These are phyloP conservation scores for Penicillium sp. DNA, from an alignment of 2,329 filamentous ascomycete species.

Conservation along the genomic window DNA sequence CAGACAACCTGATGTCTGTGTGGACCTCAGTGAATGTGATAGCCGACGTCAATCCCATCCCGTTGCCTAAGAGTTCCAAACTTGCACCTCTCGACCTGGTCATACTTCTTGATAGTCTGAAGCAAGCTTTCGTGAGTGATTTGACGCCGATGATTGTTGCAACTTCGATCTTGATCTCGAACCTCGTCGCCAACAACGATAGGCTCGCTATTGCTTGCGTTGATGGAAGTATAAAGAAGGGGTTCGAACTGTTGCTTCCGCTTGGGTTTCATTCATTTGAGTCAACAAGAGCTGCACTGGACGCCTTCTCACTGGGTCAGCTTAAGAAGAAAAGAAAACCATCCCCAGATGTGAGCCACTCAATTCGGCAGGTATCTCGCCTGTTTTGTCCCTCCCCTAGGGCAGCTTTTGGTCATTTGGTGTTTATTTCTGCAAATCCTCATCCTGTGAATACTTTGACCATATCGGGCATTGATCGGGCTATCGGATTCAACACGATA, in stretches of 20 bases:
- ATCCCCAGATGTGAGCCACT: constrained; percentile 13
- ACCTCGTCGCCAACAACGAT: constrained; percentile 25
- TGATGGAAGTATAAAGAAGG: constrained; percentile 16
- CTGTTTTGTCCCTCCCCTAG: constrained; percentile 26
- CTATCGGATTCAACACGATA: constrained; percentile 37
- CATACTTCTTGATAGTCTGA: constrained; percentile 37
- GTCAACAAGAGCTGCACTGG: constrained; percentile 19
- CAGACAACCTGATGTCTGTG: constrained; percentile 13
- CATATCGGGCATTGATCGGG: constrained; percentile 23
- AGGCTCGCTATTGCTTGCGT: constrained; percentile 29
- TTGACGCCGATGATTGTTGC: constrained; percentile 24
- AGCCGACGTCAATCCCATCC: constrained; percentile 26
- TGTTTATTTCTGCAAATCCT: constrained; percentile 31
- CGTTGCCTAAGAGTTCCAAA: constrained; percentile 13
- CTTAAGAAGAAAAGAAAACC: constrained; percentile 6
- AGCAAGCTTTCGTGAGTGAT: constrained; percentile 15
- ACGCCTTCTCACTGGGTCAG: constrained; percentile 20
- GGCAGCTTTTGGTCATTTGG: constrained; percentile 34
- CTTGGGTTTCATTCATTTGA: constrained; percentile 27
- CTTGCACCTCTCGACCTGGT: constrained; percentile 36
- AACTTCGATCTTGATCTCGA: constrained; percentile 26
- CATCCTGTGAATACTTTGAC: constrained; percentile 17
- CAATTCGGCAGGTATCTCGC: constrained; percentile 26
- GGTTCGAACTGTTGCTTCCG: constrained; percentile 28
- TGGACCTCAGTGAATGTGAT: constrained; percentile 28